phyloP scores from a whole-genome alignment of 768 basidiomycete species.

The Fistulinella prunicolor region DNA sequence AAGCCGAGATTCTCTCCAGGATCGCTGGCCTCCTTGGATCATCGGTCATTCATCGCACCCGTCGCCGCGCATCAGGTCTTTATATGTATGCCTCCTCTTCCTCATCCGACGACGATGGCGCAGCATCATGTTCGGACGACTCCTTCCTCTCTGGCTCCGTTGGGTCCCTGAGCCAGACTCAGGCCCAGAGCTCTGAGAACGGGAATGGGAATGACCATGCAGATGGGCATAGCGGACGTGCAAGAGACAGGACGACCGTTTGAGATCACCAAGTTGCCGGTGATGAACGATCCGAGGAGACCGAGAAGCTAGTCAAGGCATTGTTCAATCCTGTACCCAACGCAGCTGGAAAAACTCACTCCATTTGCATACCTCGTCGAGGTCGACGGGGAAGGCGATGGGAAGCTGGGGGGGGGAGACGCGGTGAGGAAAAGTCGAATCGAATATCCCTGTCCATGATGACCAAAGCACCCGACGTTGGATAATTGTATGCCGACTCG shows the following conservation, averaged over 20 bases:
- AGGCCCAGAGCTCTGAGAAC: not conserved
- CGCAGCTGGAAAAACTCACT: conserved; percentile 19
- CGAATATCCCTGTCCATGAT: not conserved
- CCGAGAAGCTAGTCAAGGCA: conserved; percentile 73
- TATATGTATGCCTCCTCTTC: conserved; percentile 29
- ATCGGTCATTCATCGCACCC: conserved; percentile 50
- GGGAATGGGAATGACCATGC: not conserved
- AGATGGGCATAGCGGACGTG: not conserved
- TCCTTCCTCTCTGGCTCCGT: conserved; percentile 18
- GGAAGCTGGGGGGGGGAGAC: conserved; percentile 13
- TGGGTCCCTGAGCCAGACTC: not conserved
- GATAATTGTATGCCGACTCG: conserved; percentile 24
- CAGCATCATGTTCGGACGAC: conserved; percentile 15
- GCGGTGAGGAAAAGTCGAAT: not conserved
- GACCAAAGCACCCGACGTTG: no score
- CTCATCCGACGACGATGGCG: conserved; percentile 24
- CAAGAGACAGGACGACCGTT: conserved; percentile 28
- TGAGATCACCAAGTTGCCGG: conserved; percentile 41
- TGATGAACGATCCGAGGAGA: conserved; percentile 59
- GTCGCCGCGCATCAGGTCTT: conserved; percentile 51
- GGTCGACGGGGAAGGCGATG: conserved; percentile 20
- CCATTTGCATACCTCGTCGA: conserved; percentile 40
- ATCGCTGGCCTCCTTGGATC: conserved; percentile 57
- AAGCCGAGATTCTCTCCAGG: conserved; percentile 69
- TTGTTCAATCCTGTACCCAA: conserved; percentile 68